Evolutionary conservation across 345 rosid genomes (phyloP), one percentile per base, ranked within the genome.

Genomic region (Adansonia digitata): DNA sequence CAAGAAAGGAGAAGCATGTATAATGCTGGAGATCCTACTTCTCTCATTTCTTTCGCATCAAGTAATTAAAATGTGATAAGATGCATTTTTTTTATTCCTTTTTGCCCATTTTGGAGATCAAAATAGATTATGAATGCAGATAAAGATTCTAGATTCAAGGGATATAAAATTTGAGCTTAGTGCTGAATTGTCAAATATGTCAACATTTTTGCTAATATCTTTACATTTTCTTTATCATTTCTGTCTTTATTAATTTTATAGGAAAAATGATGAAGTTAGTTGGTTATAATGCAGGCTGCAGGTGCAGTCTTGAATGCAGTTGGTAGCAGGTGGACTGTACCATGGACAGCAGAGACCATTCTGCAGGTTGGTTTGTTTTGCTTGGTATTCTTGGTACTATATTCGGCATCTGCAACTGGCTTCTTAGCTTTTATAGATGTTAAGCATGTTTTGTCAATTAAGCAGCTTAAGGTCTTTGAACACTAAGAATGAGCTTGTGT

Each of bases 331-430:
- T 96, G 99, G 99, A 84, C 88, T 42, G 99, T 96, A 72, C 99
- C 98, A 46, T 96, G 99, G 99, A 86, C 91, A 53, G 94, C 91
- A 18, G 94, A 91, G 89, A 96, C 97, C 74, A 94, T 96, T 74
- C 35, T 91, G 76, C 92, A 91, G 96, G 99, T 93, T 81, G 53
- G 46, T 76, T 35, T 78, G 22, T 65, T 63, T 61, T 34, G 3
- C 37, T 57, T 57, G 9, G 42, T 61, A 17, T 61, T 34, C 2
- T 34, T 40, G 11, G 15, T 62, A 62, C 18, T 40, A 61, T 31
- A 20, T 40, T 64, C 40, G 18, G 17, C 49, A 65, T 65, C 49
- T 22, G n/a, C 31, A 26, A 65, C 8, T 20, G 49, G 18, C 9
- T 64, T 64, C 69, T 39, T 20, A 64, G 31, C 69, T 64, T 62